Percentiles rank a stretch among this genome's conserved stretches.
Evolutionary conservation across 768 basidiomycete genomes (phyloP).

Genomic region (Dioszegia crocea): DNA sequence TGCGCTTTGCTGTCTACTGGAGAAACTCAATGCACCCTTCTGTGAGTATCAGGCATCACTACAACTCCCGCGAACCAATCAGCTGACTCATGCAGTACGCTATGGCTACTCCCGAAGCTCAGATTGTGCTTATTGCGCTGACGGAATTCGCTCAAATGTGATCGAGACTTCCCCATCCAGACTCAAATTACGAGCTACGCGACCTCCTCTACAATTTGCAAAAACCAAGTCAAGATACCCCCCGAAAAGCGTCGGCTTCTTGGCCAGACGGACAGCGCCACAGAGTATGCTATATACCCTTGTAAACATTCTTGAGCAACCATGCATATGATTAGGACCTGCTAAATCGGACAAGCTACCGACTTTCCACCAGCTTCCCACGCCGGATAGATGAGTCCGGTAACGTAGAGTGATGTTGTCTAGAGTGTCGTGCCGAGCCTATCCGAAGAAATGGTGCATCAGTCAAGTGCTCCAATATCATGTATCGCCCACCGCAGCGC

Average conservation of each 20-base stretch:
- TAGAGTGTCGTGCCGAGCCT: constrained; percentile 46
- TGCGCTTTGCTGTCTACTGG: constrained; percentile 38
- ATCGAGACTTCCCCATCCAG: background rate
- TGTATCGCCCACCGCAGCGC: background rate
- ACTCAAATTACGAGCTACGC: background rate
- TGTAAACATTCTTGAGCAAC: background rate
- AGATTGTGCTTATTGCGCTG: constrained; percentile 37
- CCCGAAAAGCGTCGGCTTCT: background rate
- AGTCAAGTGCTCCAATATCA: constrained; percentile 60
- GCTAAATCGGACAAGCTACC: too few relatives aligned
- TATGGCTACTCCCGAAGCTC: constrained; percentile 39
- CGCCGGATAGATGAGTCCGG: too few relatives aligned
- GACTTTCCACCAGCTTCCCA: too few relatives aligned
- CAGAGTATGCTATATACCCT: background rate
- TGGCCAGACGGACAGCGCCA: background rate
- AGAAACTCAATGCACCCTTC: constrained; percentile 26
- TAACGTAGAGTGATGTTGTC: background rate
- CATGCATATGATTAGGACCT: background rate
- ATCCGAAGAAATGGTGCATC: constrained; percentile 59
- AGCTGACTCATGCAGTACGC: constrained; percentile 14
- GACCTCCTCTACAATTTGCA: too few relatives aligned
- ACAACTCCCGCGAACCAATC: too few relatives aligned
- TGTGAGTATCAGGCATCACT: constrained; percentile 12
- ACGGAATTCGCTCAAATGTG: constrained; percentile 26
- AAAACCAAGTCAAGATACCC: background rate